Percentiles rank a stretch among this genome's conserved stretches.
Evolutionary conservation across 2,329 filamentous ascomycete species (phyloP).

Genomic region (Exophiala alcalophila): DNA sequence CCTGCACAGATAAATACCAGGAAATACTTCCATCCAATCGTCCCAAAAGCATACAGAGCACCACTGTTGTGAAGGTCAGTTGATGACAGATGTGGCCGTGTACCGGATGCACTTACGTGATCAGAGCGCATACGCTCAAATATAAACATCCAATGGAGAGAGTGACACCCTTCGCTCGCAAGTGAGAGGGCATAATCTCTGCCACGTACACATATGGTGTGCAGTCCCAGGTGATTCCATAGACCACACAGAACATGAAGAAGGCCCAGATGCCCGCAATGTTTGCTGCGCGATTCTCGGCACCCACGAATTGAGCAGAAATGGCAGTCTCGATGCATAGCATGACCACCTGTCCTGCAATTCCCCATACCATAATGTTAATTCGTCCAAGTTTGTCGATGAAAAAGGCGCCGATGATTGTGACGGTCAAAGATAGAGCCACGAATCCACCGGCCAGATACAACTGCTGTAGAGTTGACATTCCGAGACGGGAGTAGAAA

Average conservation of each 20-base stretch:
- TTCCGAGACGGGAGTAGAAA: too few species aligned
- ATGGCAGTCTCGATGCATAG: slow-evolving; percentile 4
- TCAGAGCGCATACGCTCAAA: slow-evolving; percentile 5
- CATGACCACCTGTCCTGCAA: slow-evolving; percentile 3
- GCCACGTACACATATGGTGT: slow-evolving; percentile 1
- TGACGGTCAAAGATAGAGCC: too few species aligned
- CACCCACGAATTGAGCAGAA: neutral
- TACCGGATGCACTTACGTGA: slow-evolving; percentile 2
- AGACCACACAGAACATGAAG: slow-evolving; percentile 4
- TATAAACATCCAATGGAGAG: slow-evolving; percentile 6
- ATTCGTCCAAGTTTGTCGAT: neutral
- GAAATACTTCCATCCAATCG: slow-evolving; percentile 7
- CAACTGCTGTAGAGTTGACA: too few species aligned
- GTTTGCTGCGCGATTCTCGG: neutral
- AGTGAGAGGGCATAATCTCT: slow-evolving; percentile 6
- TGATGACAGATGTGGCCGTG: neutral
- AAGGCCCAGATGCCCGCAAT: slow-evolving; percentile 3
- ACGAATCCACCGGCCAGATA: too few species aligned
- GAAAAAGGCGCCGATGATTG: neutral
- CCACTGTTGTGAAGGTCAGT: slow-evolving; percentile 1
- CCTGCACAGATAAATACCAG: slow-evolving; percentile 4
- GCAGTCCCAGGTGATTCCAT: slow-evolving; percentile 1
- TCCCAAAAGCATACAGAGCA: slow-evolving; percentile 7
- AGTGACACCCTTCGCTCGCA: slow-evolving; percentile 3
- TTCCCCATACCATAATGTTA: neutral